Evolutionary conservation across 2,329 filamentous ascomycete species (phyloP).

Genomic region (Aspergillus sp.): DNA sequence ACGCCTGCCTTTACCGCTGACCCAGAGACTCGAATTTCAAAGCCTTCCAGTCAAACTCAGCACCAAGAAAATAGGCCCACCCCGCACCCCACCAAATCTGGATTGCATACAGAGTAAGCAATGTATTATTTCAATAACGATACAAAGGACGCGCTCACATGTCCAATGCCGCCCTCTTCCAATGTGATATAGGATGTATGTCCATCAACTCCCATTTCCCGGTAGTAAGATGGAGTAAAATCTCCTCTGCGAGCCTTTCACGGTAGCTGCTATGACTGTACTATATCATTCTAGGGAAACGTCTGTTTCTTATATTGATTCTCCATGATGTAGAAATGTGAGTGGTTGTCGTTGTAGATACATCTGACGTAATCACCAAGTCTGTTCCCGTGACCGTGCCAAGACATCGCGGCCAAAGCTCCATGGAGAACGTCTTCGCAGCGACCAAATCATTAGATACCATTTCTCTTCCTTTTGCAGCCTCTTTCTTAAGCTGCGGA

Average conservation of each 20-base stretch:
- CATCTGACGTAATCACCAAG: background rate
- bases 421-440: background rate
- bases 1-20: background rate
- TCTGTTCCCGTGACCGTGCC: slow-evolving; percentile 6
- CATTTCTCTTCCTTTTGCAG: background rate
- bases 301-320: no score
- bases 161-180: background rate
- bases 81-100: background rate
- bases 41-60: background rate
- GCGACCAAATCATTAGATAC: no score
- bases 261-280: background rate
- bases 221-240: background rate
- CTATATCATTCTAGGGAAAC: background rate
- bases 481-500: background rate
- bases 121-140: background rate
- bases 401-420: slow-evolving; percentile 14
- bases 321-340: no score
- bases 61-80: background rate
- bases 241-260: background rate
- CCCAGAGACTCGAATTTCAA: background rate
- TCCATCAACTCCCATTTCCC: background rate
- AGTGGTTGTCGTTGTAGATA: no score
- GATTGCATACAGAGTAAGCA: background rate
- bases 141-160: background rate
- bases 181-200: background rate